Conservation (phyloP, 805 yeast species). For the Yarrowia deformans region DNA sequence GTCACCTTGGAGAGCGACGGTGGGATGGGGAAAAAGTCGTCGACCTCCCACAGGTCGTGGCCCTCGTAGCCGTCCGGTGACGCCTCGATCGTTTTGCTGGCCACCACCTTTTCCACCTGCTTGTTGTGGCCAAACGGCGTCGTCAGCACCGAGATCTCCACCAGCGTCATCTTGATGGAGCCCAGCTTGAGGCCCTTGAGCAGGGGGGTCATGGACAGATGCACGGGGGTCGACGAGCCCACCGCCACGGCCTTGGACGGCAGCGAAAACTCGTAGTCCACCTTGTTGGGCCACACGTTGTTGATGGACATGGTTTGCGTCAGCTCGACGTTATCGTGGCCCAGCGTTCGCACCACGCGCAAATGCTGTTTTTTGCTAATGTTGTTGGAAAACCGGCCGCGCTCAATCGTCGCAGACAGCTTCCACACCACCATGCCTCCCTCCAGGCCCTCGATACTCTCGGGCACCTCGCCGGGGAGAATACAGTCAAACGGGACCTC, state of each 20-base stretch:
- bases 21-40: constrained; percentile 69
- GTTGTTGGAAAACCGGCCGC: constrained; percentile 76
- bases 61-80: constrained; percentile 52
- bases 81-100: constrained; percentile 53
- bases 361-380: constrained; percentile 72
- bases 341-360: constrained; percentile 82
- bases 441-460: constrained; percentile 88
- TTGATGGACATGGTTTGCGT: constrained; percentile 93
- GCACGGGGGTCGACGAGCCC: constrained; percentile 77
- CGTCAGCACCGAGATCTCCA: constrained; percentile 69
- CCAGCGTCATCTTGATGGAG: constrained; percentile 68
- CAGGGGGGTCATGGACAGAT: constrained; percentile 76
- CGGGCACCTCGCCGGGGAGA: constrained; percentile 83
- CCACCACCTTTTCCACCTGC: constrained; percentile 68
- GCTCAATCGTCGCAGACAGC: constrained; percentile 79
- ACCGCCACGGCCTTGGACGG: constrained; percentile 91
- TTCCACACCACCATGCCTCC: constrained; percentile 61
- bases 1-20: constrained; percentile 75
- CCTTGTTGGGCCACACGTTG: constrained; percentile 93
- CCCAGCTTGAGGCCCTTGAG: constrained; percentile 83
- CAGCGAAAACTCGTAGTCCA: constrained; percentile 84
- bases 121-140: constrained; percentile 57
- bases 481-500: constrained; percentile 88
- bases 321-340: constrained; percentile 85
- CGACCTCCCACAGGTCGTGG: constrained; percentile 78